Conservation (phyloP, 495 filamentous ascomycete species). For the Usnea hakonensis region DNA sequence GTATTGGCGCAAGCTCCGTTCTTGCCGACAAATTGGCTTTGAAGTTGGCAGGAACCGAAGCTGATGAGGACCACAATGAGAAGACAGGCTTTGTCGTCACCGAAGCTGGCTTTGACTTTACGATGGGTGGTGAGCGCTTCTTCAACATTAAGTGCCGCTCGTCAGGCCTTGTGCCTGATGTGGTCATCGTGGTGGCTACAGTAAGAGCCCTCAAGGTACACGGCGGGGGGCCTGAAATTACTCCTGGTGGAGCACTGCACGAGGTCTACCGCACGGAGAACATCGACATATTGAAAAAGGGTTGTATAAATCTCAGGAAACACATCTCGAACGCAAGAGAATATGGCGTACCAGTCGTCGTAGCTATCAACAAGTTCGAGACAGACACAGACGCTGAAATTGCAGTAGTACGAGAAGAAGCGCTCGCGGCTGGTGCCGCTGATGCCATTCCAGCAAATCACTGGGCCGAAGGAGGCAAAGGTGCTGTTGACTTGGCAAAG, state of each 20-base stretch:
- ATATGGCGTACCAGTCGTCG: constrained; percentile 92
- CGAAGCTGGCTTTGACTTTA: constrained; percentile 97
- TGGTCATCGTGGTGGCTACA: constrained; percentile 90
- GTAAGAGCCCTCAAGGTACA: constrained; percentile 95
- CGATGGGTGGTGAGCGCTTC: constrained; percentile 98
- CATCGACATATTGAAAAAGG: constrained; percentile 76
- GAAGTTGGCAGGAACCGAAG: constrained; percentile 91
- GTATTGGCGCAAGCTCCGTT: constrained; percentile 90
- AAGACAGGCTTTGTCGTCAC: constrained; percentile 95
- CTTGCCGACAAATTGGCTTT: constrained; percentile 91
- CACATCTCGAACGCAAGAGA: constrained; percentile 81
- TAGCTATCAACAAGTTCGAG: constrained; percentile 92
- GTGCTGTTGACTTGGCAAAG: constrained; percentile 83
- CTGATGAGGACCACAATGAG: constrained; percentile 76
- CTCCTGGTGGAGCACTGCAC: constrained; percentile 70
- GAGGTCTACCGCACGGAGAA: constrained; percentile 91
- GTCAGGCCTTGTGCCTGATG: constrained; percentile 84
- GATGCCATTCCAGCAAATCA: constrained; percentile 92
- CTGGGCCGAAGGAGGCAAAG: constrained; percentile 92
- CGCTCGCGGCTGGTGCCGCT: constrained; percentile 84
- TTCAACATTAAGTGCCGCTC: constrained; percentile 99
- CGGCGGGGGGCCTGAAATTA: constrained; percentile 87
- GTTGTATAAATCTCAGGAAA: constrained; percentile 90
- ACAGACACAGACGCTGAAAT: constrained; percentile 94
- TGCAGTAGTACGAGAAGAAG: constrained; percentile 77